phyloP scores from a whole-genome alignment of 495 filamentous ascomycete genomes.

The Aspergillus affinis region DNA sequence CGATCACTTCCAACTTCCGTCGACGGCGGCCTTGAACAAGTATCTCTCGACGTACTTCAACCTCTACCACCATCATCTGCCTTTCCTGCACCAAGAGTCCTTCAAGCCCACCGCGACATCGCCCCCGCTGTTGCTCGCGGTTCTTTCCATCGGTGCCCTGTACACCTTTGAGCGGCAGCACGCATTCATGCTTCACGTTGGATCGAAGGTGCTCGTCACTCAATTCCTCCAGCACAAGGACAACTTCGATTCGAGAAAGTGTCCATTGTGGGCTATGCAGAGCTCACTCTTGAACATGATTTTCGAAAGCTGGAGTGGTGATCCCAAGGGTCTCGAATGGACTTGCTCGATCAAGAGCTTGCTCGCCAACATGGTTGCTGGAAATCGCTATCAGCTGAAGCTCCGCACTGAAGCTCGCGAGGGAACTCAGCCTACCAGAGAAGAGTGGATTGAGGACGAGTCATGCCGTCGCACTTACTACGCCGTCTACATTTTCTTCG shows the following conservation, averaged over 20 bases:
- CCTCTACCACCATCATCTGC: slow-evolving; percentile 94
- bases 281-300: slow-evolving; percentile 96
- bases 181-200: slow-evolving; percentile 95
- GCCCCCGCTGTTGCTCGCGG: slow-evolving; percentile 81
- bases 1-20: slow-evolving; percentile 85
- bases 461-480: slow-evolving; percentile 96
- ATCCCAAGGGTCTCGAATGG: slow-evolving; percentile 97
- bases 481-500: slow-evolving; percentile 99
- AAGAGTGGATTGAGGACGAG: slow-evolving; percentile 97
- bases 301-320: slow-evolving; percentile 98
- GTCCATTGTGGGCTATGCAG: slow-evolving; percentile 97
- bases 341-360: slow-evolving; percentile 98
- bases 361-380: slow-evolving; percentile 96
- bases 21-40: slow-evolving; percentile 73
- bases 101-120: slow-evolving; percentile 78
- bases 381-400: slow-evolving; percentile 94
- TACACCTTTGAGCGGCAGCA: slow-evolving; percentile 97
- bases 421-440: slow-evolving; percentile 69
- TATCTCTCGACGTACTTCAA: slow-evolving; percentile 96
- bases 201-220: slow-evolving; percentile 93
- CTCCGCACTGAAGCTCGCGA: slow-evolving; percentile 86
- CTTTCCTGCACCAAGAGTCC: slow-evolving; percentile 91
- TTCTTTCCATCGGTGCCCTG: slow-evolving; percentile 91
- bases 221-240: slow-evolving; percentile 97
- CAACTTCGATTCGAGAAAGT: slow-evolving; percentile 98